Conservation (phyloP, 140 eudicot species). For the Stevia rebaudiana region DNA sequence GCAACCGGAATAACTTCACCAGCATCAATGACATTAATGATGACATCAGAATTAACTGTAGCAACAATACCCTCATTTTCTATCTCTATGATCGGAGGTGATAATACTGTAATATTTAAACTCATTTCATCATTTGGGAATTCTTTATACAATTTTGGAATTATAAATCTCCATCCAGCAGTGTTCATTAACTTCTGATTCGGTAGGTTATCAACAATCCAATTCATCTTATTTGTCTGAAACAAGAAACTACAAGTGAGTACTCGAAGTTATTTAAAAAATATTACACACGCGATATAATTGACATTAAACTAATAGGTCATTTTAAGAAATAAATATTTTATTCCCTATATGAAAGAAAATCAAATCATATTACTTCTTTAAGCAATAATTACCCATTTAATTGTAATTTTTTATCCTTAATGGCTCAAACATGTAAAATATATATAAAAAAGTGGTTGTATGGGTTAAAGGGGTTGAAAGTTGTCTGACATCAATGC, state of each 20-base stretch:
- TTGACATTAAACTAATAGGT: background rate
- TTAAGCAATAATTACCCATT: background rate
- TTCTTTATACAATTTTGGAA: constrained; percentile 77
- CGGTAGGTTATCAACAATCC: constrained; percentile 65
- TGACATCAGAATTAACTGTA: constrained; percentile 50
- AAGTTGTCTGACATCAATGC: background rate
- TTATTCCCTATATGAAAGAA: background rate
- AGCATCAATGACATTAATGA: constrained; percentile 56
- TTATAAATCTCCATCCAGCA: constrained; percentile 68
- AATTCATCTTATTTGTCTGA: constrained; percentile 67
- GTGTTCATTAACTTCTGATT: constrained; percentile 87
- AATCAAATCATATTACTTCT: background rate
- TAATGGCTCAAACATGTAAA: background rate
- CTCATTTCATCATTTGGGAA: constrained; percentile 72
- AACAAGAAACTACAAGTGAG: constrained; percentile 13
- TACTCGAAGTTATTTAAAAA: background rate
- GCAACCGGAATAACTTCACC: constrained; percentile 70
- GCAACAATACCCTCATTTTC: constrained; percentile 36
- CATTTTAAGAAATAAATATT: background rate
- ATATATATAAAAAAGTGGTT: background rate
- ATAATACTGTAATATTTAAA: constrained; percentile 56
- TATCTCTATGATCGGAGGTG: constrained; percentile 55
- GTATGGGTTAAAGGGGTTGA: background rate
- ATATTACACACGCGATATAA: background rate
- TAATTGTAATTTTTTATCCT: background rate